A percentile compares a stretch with the other conserved stretches of the same genome.
Evolutionary conservation across 2,329 filamentous ascomycete genomes (phyloP).

Genomic region (Zalaria sp.): DNA sequence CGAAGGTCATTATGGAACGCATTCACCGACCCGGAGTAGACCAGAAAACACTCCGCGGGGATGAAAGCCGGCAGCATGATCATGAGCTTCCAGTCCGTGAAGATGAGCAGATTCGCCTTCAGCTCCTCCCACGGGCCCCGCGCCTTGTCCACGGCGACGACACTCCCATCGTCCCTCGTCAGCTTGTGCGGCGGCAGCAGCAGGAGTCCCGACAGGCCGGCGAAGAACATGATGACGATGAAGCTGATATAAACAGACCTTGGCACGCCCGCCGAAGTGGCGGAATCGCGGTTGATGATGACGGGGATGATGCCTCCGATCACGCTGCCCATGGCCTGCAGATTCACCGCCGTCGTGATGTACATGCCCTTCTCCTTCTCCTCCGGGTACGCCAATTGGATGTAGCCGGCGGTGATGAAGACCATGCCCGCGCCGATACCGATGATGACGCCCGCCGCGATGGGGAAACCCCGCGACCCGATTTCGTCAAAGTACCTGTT

Average conservation of each 20-base stretch:
- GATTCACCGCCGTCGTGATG: slow-evolving; percentile 16
- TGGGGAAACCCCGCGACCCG: slow-evolving; percentile 12
- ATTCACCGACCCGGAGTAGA: slow-evolving; percentile 21
- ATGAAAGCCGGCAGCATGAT: slow-evolving; percentile 16
- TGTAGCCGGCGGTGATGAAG: slow-evolving; percentile 19
- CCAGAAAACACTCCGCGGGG: slow-evolving; percentile 17
- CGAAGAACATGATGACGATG: slow-evolving; percentile 12
- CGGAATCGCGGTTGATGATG: slow-evolving; percentile 13
- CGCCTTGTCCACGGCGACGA: slow-evolving; percentile 13
- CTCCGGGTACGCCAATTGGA: slow-evolving; percentile 19
- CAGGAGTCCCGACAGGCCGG: slow-evolving; percentile 7
- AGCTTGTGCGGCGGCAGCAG: slow-evolving; percentile 12
- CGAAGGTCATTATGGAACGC: slow-evolving; percentile 16
- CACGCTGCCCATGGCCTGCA: slow-evolving; percentile 17
- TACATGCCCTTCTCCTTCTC: slow-evolving; percentile 18
- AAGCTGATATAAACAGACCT: slow-evolving; percentile 15
- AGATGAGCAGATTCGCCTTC: slow-evolving; percentile 15
- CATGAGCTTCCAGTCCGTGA: slow-evolving; percentile 14
- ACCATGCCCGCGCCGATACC: slow-evolving; percentile 18
- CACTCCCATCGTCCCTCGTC: slow-evolving; percentile 14
- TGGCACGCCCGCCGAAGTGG: slow-evolving; percentile 7
- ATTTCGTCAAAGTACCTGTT: slow-evolving; percentile 12
- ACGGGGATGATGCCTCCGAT: slow-evolving; percentile 16
- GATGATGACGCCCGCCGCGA: slow-evolving; percentile 13
- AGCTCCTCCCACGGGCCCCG: slow-evolving; percentile 14